phyloP scores from a whole-genome alignment of 768 basidiomycete species.

The Kwoniella pini region DNA sequence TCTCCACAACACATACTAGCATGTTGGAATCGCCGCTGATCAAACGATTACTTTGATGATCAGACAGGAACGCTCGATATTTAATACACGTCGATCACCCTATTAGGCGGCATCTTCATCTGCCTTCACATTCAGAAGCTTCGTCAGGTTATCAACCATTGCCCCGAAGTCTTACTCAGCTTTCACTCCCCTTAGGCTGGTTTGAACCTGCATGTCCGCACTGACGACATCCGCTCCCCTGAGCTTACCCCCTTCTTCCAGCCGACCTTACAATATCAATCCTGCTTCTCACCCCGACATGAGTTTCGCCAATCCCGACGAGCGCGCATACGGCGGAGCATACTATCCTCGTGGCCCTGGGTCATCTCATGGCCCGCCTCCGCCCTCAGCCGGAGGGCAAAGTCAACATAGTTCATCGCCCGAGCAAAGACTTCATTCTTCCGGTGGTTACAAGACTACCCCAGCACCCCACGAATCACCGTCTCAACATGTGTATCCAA shows the following conservation, averaged over 20 bases:
- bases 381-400: conserved; percentile 8
- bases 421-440: conserved; percentile 32
- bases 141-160: background rate
- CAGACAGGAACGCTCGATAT: conserved; percentile 4
- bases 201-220: conserved; percentile 17
- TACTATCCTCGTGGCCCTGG: conserved; percentile 31
- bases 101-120: background rate
- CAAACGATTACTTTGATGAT: background rate
- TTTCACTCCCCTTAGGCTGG: background rate
- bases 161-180: background rate
- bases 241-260: conserved; percentile 20
- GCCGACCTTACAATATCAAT: conserved; percentile 18
- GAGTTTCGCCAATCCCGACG: conserved; percentile 26
- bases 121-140: background rate
- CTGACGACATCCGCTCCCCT: conserved; percentile 30
- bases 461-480: conserved; percentile 30
- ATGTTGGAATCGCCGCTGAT: background rate
- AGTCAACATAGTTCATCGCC: conserved; percentile 18
- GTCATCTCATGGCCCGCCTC: conserved; percentile 28
- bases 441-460: conserved; percentile 26
- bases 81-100: background rate
- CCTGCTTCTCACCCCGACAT: conserved; percentile 17
- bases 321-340: conserved; percentile 12
- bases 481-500: conserved; percentile 23
- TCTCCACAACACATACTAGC: background rate